Evolutionary conservation across 192 early-diverging fungal genomes (phyloP).

Genomic region (Coemansia pectinata): DNA sequence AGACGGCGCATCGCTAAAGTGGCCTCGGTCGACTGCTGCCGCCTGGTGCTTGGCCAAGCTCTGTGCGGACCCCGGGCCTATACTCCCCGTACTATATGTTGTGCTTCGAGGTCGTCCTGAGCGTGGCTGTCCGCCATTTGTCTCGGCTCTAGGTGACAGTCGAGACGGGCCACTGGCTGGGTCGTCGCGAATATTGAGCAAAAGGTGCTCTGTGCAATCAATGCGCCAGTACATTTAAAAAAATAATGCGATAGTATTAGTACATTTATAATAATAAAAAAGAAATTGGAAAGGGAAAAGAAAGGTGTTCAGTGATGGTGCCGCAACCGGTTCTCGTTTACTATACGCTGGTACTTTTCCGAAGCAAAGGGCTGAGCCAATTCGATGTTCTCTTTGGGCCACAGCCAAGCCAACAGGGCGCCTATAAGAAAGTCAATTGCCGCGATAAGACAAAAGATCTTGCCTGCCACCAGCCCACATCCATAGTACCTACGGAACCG

Average conservation of each 20-base stretch:
- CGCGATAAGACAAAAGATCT: constrained; percentile 86
- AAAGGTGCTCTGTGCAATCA: constrained; percentile 43
- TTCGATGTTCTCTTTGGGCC: constrained; percentile 75
- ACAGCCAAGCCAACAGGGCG: constrained; percentile 77
- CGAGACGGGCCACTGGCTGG: neutral
- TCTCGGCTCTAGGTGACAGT: neutral
- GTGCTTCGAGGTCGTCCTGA: constrained; percentile 30
- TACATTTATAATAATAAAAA: constrained; percentile 10
- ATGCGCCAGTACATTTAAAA: constrained; percentile 55
- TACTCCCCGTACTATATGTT: constrained; percentile 31
- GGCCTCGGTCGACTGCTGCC: neutral
- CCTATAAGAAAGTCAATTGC: constrained; percentile 84
- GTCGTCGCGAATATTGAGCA: constrained; percentile 23
- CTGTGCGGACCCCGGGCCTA: neutral
- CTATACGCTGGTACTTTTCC: constrained; percentile 18
- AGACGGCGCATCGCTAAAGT: neutral
- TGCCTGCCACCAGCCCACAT: constrained; percentile 88
- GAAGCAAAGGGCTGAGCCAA: constrained; percentile 62
- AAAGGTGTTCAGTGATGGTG: neutral
- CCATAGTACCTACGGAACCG: constrained; percentile 80
- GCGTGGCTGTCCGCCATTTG: neutral
- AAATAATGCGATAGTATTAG: constrained; percentile 2
- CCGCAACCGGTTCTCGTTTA: constrained; percentile 13
- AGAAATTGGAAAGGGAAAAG: constrained; percentile 2
- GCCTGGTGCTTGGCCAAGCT: neutral